Base-by-base conservation (phyloP, 805 yeast genomes). In the Barnettozyma botsteinii region DNA sequence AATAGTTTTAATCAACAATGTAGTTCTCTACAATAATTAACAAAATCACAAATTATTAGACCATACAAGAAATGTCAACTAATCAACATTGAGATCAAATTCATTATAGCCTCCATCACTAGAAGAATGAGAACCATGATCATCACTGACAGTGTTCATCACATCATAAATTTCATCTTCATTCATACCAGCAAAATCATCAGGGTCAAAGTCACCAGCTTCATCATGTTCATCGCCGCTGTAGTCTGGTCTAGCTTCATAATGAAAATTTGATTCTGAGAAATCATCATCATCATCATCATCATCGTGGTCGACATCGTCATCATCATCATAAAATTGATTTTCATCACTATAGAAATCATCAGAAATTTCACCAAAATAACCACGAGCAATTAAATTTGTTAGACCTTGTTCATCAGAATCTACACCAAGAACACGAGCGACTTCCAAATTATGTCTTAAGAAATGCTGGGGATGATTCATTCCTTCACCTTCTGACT, bases 1-100 rank as follows among this genome's bases (percentile, higher is more conserved):
- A 40, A 40, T 40, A 40, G 43, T 40, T 40, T 27, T 14, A n/a
- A 22, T 34, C 31, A 31, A 30, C 28, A 23, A 21, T 29, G 34
- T 7, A 22, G 19, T 12, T 32, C 40, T n/a, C 23, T 29, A 23
- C 33, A 32, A 17, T 24, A 31, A 15, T 23, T 31, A 25, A n/a
- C n/a, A n/a, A n/a, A n/a, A n/a, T n/a, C n/a, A n/a, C n/a, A n/a
- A n/a, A n/a, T n/a, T n/a, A n/a, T n/a, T n/a, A n/a, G n/a, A n/a
- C n/a, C n/a, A n/a, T n/a, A n/a, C n/a, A n/a, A n/a, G n/a, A n/a
- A n/a, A n/a, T n/a, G n/a, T n/a, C n/a, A n/a, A n/a, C n/a, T n/a
- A n/a, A n/a, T n/a, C 23, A 21, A 31, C 19, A 9, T 41, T 35
- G 11, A 31, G 30, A 3, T 33, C 39, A 12, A 19, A 31, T 7